Conservation (phyloP, 23 red algal species). For the Gracilaria caudata region DNA sequence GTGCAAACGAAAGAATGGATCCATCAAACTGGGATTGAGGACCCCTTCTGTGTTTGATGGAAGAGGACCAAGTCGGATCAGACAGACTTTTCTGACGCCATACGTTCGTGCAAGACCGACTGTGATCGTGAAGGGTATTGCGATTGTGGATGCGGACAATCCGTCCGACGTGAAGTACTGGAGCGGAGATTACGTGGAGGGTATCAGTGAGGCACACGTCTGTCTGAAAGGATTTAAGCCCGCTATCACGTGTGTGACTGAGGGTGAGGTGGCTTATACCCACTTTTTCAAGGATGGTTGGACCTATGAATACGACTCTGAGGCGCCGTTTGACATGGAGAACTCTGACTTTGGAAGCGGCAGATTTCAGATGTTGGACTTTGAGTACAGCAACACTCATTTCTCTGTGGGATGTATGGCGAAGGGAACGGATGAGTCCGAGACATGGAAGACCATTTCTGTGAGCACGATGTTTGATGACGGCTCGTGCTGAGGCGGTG, state of each 20-base stretch:
- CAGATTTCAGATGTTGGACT: neutral
- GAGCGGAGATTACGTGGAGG: conserved; percentile 17
- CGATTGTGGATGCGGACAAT: conserved; percentile 13
- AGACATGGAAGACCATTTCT: conserved; percentile 33
- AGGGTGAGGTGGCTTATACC: conserved; percentile 17
- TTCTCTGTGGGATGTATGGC: conserved; percentile 17
- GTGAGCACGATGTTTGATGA: conserved; percentile 34
- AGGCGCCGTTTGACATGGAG: conserved; percentile 40
- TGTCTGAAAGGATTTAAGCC: conserved; percentile 29
- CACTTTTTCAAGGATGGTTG: conserved; percentile 41
- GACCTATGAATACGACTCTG: conserved; percentile 20
- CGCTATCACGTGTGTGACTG: conserved; percentile 15
- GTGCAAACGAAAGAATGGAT: conserved; percentile 1
- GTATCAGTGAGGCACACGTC: conserved; percentile 9
- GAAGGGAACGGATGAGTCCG: neutral
- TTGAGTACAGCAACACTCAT: neutral
- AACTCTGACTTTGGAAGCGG: neutral
- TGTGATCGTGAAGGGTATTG: neutral
- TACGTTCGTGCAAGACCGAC: neutral
- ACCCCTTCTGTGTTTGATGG: conserved; percentile 14
- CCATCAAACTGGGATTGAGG: neutral
- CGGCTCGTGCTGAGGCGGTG: neutral
- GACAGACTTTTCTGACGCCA: neutral
- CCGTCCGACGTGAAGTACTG: conserved; percentile 22
- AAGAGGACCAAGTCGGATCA: neutral